Evolutionary conservation across 2,329 filamentous ascomycete species (phyloP), one percentile per base, ranked within the genome.

Genomic region (Microsporum ferrugineum): DNA sequence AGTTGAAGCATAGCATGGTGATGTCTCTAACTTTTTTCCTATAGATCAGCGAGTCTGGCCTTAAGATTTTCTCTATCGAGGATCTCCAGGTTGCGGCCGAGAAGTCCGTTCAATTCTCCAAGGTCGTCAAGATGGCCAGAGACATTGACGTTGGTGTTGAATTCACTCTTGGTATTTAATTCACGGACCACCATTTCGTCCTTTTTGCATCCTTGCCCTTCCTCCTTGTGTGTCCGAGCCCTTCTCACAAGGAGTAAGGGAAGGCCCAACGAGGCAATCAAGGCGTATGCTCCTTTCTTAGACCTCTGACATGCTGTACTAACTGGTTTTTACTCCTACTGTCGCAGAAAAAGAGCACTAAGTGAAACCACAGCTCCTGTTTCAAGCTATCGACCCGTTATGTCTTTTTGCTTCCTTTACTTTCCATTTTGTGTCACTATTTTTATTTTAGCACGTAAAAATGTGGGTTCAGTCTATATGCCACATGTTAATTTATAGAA

Each of bases 41-140:
- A 10, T 64, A 83, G 80, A 91, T 99, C 80, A 95, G 94, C 82
- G 91, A 99, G 76, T 95, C 91, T 60, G 91, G 94, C 70, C 85
- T 99, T 72, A 99, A 99, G 87, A 99, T 99, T 79, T 99, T 99
- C 84, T 95, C 89, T 71, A 97, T 99, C 65, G 92, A 97, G 74
- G 94, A 99, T 79, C 84, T 99, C 71, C 94, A 99, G 80, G 94
- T 80, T 73, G 94, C 94, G 47, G 94, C 94, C 66, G 94, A 97
- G 84, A 97, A 95, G 84, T 88, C 91, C 34, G 94, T 99, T 66
- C 92, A 99, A 79, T 92, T 99, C 78, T 96, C 91, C 71, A 97
- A 96, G 85, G 89, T 99, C 68, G 94, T 99, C 71, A 97, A 97
- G 87, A 88, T 96, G 86, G 89, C 94, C 70, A 88, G 92, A 71